Evolutionary conservation across 129 eudicot species (phyloP).

Genomic region (Flaveria brownii): DNA sequence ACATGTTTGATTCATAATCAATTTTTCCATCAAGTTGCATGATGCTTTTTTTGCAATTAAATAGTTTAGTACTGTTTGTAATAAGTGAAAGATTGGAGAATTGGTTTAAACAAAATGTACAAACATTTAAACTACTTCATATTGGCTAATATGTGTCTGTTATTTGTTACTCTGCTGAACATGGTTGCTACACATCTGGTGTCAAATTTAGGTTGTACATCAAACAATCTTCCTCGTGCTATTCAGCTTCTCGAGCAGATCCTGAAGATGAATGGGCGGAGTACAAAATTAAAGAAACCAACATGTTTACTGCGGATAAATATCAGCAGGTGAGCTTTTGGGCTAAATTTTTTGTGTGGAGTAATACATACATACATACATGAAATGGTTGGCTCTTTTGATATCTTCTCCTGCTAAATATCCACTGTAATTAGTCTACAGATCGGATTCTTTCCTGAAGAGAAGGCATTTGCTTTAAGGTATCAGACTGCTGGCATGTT

Average conservation of each 20-base stretch:
- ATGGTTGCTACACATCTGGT: slow-evolving; percentile 17
- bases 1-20: too few relatives aligned
- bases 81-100: neutral
- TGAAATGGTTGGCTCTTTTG: slow-evolving; percentile 1
- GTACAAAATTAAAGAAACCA: slow-evolving; percentile 91
- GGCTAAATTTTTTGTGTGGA: slow-evolving; percentile 1
- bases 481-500: slow-evolving; percentile 99
- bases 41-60: too few relatives aligned
- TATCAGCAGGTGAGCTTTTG: slow-evolving; percentile 85
- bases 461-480: slow-evolving; percentile 89
- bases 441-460: slow-evolving; percentile 80
- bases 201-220: slow-evolving; percentile 64
- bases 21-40: too few relatives aligned
- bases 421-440: slow-evolving; percentile 78
- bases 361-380: neutral
- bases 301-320: slow-evolving; percentile 95
- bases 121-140: neutral
- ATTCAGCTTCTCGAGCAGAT: slow-evolving; percentile 48
- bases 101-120: neutral
- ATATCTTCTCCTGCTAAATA: slow-evolving; percentile 37
- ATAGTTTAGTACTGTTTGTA: too few relatives aligned
- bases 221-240: slow-evolving; percentile 66
- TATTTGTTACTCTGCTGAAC: neutral
- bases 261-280: slow-evolving; percentile 84
- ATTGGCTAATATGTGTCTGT: slow-evolving; percentile 7